Base-by-base conservation (phyloP, 495 filamentous ascomycete species). In the Penicillium subrubescens region DNA sequence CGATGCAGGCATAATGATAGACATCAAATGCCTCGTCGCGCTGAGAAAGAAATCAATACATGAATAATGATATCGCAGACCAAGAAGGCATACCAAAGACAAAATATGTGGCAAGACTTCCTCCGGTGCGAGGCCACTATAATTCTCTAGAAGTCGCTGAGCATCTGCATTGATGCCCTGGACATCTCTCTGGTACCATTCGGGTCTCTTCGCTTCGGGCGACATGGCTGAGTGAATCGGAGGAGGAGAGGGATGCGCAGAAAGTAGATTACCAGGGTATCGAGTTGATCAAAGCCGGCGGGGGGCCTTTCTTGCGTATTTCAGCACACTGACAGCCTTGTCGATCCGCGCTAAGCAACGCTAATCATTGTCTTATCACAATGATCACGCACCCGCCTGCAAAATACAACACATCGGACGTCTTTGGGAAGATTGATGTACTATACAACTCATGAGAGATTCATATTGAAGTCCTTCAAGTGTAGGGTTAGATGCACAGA, bases 1-100 rank as follows among this genome's bases (percentile, higher is more conserved):
- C 80, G 52, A 83, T 79, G 72, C 79, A 84, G 29, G 81, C 69
- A 59, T 81, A 81, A 2, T 71, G 75, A 35, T 72, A 78, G 11
- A 3, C 63, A 2, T 65, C 67, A 75, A 82, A 85, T 27, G 82
- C 76, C 25, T 77, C 71, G 46, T 84, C 78, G 19, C 82, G 77
- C 82, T 84, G 57, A 5, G 11, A 17, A n/a, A 11, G 1, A 11
- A 6, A 31, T 33, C 31, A 31, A 50, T 8, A 6, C 12, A 35
- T 6, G 7, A 10, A 11, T 3, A 17, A 15, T 29, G 53, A 21
- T 0, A 41, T 11, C 1, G 19, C 5, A n/a, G 48, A 14, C 43
- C 12, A 34, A 25, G 21, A 31, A 34, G 52, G 76, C 71, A 8
- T 70, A 84, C 81, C 50, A 82, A 62, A 3, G 68, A 58, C 17